Evolutionary conservation across 768 basidiomycete species (phyloP).

Genomic region (Filobasidium wieringae): DNA sequence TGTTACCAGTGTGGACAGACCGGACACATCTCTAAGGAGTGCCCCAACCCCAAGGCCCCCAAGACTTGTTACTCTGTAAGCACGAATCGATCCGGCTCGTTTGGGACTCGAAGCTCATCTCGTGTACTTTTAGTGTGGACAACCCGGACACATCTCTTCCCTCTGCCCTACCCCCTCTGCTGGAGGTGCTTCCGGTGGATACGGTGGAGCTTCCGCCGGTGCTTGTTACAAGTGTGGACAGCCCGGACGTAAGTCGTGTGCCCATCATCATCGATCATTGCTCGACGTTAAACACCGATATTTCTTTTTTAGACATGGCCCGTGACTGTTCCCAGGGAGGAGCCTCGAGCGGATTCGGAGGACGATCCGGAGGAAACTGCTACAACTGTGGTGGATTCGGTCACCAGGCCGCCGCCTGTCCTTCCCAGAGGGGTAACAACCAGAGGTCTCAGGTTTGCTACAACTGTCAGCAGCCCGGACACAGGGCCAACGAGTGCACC

Average conservation of each 20-base stretch:
- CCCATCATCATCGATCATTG: neutral
- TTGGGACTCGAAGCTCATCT: neutral
- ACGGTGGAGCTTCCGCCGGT: constrained; percentile 23
- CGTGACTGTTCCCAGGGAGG: constrained; percentile 35
- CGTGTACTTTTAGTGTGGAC: constrained; percentile 20
- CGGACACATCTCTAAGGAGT: constrained; percentile 35
- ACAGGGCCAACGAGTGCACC: constrained; percentile 16
- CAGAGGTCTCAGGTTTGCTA: constrained; percentile 8
- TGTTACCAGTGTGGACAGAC: constrained; percentile 37
- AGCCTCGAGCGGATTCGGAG: constrained; percentile 19
- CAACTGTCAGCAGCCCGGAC: constrained; percentile 20
- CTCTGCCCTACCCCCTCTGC: constrained; percentile 32
- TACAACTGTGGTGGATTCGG: constrained; percentile 25
- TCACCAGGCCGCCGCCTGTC: constrained; percentile 38
- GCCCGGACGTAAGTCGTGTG: constrained; percentile 36
- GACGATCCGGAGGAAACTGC: constrained; percentile 18
- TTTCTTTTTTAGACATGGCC: constrained; percentile 20
- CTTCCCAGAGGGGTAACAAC: constrained; percentile 11
- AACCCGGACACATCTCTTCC: constrained; percentile 37
- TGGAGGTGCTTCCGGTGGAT: constrained; percentile 20
- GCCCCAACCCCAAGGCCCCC: constrained; percentile 34
- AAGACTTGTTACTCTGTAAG: constrained; percentile 34
- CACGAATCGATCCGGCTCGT: neutral
- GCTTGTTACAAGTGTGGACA: constrained; percentile 39
- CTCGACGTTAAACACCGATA: neutral